These are phyloP conservation scores for Pholiota molesta DNA, from an alignment of 768 basidiomycete genomes.

Conservation along the genomic window DNA sequence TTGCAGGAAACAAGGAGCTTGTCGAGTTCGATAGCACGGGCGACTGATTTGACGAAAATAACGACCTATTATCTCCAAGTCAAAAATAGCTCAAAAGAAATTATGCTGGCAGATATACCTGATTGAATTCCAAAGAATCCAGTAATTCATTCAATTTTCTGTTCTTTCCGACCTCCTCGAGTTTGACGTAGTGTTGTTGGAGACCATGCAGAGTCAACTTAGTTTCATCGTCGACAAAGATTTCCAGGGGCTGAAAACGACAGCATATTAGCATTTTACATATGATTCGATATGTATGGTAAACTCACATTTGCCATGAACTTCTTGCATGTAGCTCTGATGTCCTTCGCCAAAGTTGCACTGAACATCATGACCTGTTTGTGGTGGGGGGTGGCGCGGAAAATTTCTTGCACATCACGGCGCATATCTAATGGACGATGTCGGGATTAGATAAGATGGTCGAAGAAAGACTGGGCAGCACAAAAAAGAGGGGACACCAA, in stretches of 20 bases:
- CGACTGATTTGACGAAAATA: slow-evolving; percentile 98
- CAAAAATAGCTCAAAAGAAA: not conserved
- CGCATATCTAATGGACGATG: slow-evolving; percentile 96
- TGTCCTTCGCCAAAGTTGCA: slow-evolving; percentile 96
- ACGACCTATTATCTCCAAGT: slow-evolving; percentile 70
- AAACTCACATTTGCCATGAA: slow-evolving; percentile 96
- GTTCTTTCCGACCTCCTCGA: slow-evolving; percentile 95
- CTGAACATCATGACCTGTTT: slow-evolving; percentile 99
- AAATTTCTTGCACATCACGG: slow-evolving; percentile 99
- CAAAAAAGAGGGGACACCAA: slow-evolving; percentile 31
- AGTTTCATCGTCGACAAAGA: slow-evolving; percentile 99
- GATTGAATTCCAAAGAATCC: slow-evolving; percentile 97
- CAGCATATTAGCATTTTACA: not conserved
- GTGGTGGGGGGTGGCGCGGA: slow-evolving; percentile 97
- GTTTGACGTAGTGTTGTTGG: slow-evolving; percentile 97
- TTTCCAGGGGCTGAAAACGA: slow-evolving; percentile 84
- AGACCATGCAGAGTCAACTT: slow-evolving; percentile 97
- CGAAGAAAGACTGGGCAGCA: slow-evolving; percentile 40
- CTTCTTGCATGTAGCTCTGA: slow-evolving; percentile 97
- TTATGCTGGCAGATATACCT: slow-evolving; percentile 49
- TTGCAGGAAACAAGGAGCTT: slow-evolving; percentile 95
- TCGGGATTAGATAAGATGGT: slow-evolving; percentile 67
- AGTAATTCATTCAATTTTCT: slow-evolving; percentile 95
- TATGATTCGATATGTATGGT: slow-evolving; percentile 2
- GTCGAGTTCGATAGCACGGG: slow-evolving; percentile 95